Evolutionary conservation across 805 yeast genomes (phyloP).

Genomic region (Schizosaccharomyces lindneri): DNA sequence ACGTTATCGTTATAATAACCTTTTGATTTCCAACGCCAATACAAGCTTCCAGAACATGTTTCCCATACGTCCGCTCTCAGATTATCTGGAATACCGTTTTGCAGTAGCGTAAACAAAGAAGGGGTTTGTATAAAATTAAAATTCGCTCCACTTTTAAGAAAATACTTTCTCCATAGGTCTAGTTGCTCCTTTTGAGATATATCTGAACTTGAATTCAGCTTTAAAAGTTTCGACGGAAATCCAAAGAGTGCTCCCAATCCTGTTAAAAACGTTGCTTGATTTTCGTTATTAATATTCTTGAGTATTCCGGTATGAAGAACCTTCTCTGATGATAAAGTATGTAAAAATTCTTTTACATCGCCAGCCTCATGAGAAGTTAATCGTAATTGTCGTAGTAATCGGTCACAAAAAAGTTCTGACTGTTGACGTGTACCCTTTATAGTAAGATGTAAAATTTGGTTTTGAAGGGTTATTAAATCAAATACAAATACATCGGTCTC

Average conservation of each 20-base stretch:
- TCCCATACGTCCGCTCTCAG: constrained; percentile 95
- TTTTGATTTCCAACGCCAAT: constrained; percentile 35
- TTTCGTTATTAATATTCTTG: not conserved
- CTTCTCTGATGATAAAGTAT: not conserved
- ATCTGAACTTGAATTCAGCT: too few species aligned
- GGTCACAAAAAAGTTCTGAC: not conserved
- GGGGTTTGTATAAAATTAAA: constrained; percentile 49
- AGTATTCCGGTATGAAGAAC: not conserved
- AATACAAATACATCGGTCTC: not conserved
- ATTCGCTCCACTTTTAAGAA: constrained; percentile 62
- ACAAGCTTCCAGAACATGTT: constrained; percentile 64
- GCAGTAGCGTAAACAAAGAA: constrained; percentile 52
- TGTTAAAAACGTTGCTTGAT: too few species aligned
- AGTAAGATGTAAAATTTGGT: not conserved
- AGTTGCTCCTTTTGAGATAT: too few species aligned
- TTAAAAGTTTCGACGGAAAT: too few species aligned
- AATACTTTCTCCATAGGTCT: constrained; percentile 62
- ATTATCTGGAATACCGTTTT: constrained; percentile 86
- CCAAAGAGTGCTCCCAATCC: too few species aligned
- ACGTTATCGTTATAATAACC: constrained; percentile 35
- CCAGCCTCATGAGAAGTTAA: not conserved
- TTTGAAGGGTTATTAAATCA: not conserved
- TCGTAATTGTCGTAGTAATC: not conserved
- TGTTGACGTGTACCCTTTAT: not conserved
- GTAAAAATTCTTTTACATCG: not conserved